Evolutionary conservation across 129 eudicot genomes (phyloP), one percentile per base, ranked within the genome.

Genomic region (Centrapalus pauciflorus): DNA sequence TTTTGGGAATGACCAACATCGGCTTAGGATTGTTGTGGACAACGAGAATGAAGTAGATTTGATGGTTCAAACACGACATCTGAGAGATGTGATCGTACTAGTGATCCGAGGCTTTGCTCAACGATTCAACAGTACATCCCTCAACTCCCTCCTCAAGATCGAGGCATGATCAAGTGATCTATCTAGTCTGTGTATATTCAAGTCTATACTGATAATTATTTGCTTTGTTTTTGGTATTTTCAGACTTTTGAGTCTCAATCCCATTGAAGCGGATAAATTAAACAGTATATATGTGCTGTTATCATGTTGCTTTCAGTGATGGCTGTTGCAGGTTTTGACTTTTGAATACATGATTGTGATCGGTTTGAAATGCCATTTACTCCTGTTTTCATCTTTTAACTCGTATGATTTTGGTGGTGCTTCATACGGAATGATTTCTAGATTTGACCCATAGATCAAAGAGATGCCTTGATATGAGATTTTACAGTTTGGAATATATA

Each of bases 11-110:
- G 98, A 93, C 71, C 98, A 93, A 72, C 98, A 93, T 69, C 80
- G 96, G 46, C 84, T 93, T 1, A 84, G 82, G 76, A 80, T 93
- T 67, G 98, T 93, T 6, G 96, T 88, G 46, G 98, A 93, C 72
- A 77, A 92, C 62, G 96, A 86, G 34, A 85, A 80, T 57, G 98
- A 93, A 80, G 87, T 84, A 35, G 96, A 89, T 64, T 71, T 93
- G 48, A 85, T 93, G 96, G 95, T 93, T 63, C 98, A 93, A 76
- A 93, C 95, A 0, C 91, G 98, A 5, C 98, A 93, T 72, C 64
- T 88, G 33, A 82, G 98, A 49, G 98, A 93, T 60, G 89, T 93
- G 32, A 82, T 88, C 19, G 96, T 88, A 62, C 87, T 93, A 2
- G 95, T 88, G 17, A 84, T 93, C 30, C 76, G 98, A 57, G 98